A percentile compares a stretch with the other conserved stretches of the same genome.
Evolutionary conservation across 768 basidiomycete species (phyloP).

Genomic region (Pluteus cervinus): DNA sequence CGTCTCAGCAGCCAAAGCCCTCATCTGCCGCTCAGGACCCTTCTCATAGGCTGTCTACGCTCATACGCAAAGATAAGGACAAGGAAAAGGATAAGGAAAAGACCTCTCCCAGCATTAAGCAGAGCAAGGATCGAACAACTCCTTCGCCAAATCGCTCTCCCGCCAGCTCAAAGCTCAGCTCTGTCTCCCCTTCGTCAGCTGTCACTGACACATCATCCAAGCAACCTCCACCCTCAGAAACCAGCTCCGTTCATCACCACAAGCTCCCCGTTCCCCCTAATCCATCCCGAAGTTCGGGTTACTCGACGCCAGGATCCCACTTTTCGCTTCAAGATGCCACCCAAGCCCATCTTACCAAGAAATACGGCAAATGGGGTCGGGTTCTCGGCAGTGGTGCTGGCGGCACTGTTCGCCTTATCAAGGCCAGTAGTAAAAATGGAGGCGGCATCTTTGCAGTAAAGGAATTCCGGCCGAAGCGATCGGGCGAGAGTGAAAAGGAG

Average conservation of each 20-base stretch:
- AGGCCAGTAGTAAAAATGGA: constrained; percentile 75
- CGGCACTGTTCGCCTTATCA: constrained; percentile 97
- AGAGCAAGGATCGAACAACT: constrained; percentile 39
- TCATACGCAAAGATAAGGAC: constrained; percentile 24
- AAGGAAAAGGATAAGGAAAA: constrained; percentile 16
- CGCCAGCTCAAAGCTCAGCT: constrained; percentile 14
- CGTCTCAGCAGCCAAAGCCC: constrained; percentile 8
- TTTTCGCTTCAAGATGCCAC: constrained; percentile 75
- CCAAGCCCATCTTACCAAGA: constrained; percentile 91
- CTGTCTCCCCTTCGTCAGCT: constrained; percentile 17
- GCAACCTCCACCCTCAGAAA: constrained; percentile 11
- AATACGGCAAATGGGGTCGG: constrained; percentile 98
- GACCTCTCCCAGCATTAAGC: constrained; percentile 24
- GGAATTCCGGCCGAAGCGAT: constrained; percentile 88
- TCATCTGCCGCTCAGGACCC: constrained; percentile 16
- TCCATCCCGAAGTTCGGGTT: too few relatives aligned
- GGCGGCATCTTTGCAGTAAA: constrained; percentile 92
- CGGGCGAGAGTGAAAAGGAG: constrained; percentile 89
- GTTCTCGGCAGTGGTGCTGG: constrained; percentile 95
- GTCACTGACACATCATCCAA: constrained; percentile 9
- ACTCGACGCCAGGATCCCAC: constrained; percentile 14
- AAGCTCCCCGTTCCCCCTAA: constrained; percentile 14
- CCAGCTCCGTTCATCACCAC: constrained; percentile 18
- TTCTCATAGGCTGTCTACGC: constrained; percentile 15
- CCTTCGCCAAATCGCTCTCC: constrained; percentile 20